These are phyloP conservation scores for Euphorbia schlechtendalii DNA, from an alignment of 441 rosid species.

Conservation along the genomic window DNA sequence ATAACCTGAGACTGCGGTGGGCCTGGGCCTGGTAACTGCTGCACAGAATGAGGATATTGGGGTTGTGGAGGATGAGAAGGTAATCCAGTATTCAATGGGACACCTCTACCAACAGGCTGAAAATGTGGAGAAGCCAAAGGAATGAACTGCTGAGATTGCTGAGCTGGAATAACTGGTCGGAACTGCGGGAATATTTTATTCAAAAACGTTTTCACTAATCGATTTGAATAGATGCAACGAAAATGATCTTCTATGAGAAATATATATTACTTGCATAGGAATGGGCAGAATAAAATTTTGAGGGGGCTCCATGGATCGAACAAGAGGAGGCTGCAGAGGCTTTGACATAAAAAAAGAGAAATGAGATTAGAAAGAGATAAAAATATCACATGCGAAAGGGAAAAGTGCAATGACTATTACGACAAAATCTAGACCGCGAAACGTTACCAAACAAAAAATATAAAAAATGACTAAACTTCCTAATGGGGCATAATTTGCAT, in stretches of 20 bases:
- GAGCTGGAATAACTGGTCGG: conserved; percentile 42
- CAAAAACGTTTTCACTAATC: conserved; percentile 9
- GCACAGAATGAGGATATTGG: conserved; percentile 57
- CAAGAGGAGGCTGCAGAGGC: conserved; percentile 59
- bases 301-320: conserved; percentile 54
- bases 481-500: neutral
- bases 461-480: neutral
- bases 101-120: conserved; percentile 53
- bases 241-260: conserved; percentile 19
- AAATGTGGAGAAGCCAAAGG: conserved; percentile 59
- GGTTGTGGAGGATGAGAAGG: conserved; percentile 59
- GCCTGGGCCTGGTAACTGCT: conserved; percentile 47
- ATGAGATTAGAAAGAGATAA: conserved; percentile 20
- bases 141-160: conserved; percentile 58
- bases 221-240: neutral
- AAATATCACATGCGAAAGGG: conserved; percentile 12
- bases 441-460: conserved; percentile 3
- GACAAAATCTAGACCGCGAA: conserved; percentile 9
- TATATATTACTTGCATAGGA: conserved; percentile 60
- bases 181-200: conserved; percentile 35
- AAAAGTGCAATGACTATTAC: conserved; percentile 7
- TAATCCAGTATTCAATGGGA: conserved; percentile 55
- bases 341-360: conserved; percentile 17
- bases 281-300: conserved; percentile 59
- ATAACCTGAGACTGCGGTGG: too few relatives aligned